Conservation (phyloP, 768 basidiomycete genomes). For the Pholiota molesta region DNA sequence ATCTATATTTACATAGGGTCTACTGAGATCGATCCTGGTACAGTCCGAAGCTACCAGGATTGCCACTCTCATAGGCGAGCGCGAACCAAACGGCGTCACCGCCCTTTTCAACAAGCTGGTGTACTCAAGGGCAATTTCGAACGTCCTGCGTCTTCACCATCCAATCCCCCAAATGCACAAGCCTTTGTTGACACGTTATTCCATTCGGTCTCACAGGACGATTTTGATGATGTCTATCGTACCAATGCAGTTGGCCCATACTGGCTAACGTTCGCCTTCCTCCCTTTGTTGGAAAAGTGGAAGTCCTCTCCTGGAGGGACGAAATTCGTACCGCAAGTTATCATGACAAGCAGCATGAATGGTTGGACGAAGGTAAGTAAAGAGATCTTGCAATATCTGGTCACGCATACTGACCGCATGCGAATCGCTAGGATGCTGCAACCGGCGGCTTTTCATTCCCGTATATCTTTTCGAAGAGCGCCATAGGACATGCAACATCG, state of each 20-base stretch:
- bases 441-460: slow-evolving; percentile 10
- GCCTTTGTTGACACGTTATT: slow-evolving; percentile 11
- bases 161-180: slow-evolving; percentile 3
- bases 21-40: background rate
- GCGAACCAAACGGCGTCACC: slow-evolving; percentile 5
- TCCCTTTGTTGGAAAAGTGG: slow-evolving; percentile 11
- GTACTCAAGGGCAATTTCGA: slow-evolving; percentile 1
- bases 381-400: background rate
- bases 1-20: background rate
- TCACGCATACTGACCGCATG: background rate
- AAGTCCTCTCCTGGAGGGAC: slow-evolving; percentile 3
- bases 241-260: slow-evolving; percentile 10
- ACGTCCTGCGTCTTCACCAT: background rate
- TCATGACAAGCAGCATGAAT: slow-evolving; percentile 15
- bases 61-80: slow-evolving; percentile 6
- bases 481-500: slow-evolving; percentile 6
- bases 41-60: slow-evolving; percentile 8
- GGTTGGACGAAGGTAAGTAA: slow-evolving; percentile 10
- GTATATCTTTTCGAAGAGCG: slow-evolving; percentile 10
- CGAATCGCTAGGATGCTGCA: slow-evolving; percentile 10
- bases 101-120: slow-evolving; percentile 13
- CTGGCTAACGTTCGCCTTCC: slow-evolving; percentile 10
- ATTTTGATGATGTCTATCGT: slow-evolving; percentile 4
- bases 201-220: slow-evolving; percentile 9
- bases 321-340: slow-evolving; percentile 5